phyloP scores from a whole-genome alignment of 805 yeast genomes.

The Wickerhamiella azyma region DNA sequence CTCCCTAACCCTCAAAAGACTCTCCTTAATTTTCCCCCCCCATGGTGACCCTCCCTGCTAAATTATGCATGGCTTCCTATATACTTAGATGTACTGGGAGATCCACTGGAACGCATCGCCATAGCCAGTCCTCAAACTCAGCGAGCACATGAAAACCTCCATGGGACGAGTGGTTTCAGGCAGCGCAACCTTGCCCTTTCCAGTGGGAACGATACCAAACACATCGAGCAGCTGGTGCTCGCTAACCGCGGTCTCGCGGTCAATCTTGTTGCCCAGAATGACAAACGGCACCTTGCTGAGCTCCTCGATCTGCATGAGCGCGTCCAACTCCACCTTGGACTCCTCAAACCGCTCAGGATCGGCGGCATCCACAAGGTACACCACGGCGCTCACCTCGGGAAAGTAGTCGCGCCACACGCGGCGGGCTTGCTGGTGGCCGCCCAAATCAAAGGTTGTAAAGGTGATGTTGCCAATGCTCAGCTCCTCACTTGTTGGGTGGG shows the following conservation, averaged over 20 bases:
- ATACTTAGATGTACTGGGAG: conserved; percentile 72
- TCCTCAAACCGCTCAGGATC: conserved; percentile 92
- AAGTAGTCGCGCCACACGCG: conserved; percentile 98
- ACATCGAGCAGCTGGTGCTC: conserved; percentile 90
- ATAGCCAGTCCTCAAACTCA: conserved; percentile 97
- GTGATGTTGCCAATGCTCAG: conserved; percentile 90
- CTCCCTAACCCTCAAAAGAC: too few relatives aligned
- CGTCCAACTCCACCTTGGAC: conserved; percentile 88
- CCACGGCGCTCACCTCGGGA: conserved; percentile 98
- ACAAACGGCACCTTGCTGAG: conserved; percentile 80
- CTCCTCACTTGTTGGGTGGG: conserved; percentile 96
- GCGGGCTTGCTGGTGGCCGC: conserved; percentile 98
- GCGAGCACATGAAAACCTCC: conserved; percentile 94
- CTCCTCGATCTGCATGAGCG: conserved; percentile 85
- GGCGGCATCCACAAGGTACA: conserved; percentile 91
- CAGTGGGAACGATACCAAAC: conserved; percentile 81
- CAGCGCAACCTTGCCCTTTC: conserved; percentile 61
- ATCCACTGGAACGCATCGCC: conserved; percentile 98
- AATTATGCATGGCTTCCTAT: too few relatives aligned
- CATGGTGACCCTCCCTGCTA: too few relatives aligned
- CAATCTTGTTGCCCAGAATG: conserved; percentile 92
- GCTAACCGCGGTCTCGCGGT: conserved; percentile 82
- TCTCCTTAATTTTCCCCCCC: too few relatives aligned
- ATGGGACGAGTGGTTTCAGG: conserved; percentile 73
- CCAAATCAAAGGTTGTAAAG: conserved; percentile 95